Evolutionary conservation across 1,284 basidiomycete species (phyloP).

Genomic region (Trametes polyzona): DNA sequence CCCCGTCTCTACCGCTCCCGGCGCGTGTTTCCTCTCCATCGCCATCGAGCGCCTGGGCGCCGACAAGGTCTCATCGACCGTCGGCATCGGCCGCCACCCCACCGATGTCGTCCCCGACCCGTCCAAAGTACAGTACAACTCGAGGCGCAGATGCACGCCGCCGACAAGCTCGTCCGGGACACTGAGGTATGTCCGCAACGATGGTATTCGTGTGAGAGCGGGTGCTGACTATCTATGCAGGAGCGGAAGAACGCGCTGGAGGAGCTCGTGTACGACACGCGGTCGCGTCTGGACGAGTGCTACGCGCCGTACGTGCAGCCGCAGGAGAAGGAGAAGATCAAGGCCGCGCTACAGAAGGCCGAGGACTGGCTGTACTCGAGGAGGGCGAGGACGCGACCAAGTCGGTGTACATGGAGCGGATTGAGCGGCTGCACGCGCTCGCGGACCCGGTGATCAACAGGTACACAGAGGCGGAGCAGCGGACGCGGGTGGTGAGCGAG

Average conservation of each 20-base stretch:
- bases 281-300: conserved; percentile 87
- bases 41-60: conserved; percentile 69
- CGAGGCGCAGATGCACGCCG: conserved; percentile 85
- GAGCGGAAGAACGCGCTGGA: conserved; percentile 97
- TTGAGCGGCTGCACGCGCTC: conserved; percentile 80
- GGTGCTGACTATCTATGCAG: conserved; percentile 41
- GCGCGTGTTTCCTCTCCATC: conserved; percentile 67
- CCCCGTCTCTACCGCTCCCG: conserved; percentile 51
- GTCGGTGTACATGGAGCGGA: conserved; percentile 66
- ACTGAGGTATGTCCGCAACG: conserved; percentile 85
- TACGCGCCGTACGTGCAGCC: conserved; percentile 76
- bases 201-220: neutral
- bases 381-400: conserved; percentile 95
- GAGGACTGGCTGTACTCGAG: conserved; percentile 95
- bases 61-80: conserved; percentile 51
- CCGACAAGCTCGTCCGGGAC: conserved; percentile 93
- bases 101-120: conserved; percentile 52
- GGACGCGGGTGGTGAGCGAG: conserved; percentile 69
- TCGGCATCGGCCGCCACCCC: conserved; percentile 73
- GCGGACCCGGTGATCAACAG: conserved; percentile 86
- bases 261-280: conserved; percentile 95
- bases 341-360: conserved; percentile 70
- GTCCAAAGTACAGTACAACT: conserved; percentile 63
- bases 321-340: conserved; percentile 78
- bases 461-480: conserved; percentile 81